Percentiles rank a stretch among this genome's conserved stretches.
phyloP scores from a whole-genome alignment of 2,329 filamentous ascomycete species.

The Ceratocystis diversiconidia region DNA sequence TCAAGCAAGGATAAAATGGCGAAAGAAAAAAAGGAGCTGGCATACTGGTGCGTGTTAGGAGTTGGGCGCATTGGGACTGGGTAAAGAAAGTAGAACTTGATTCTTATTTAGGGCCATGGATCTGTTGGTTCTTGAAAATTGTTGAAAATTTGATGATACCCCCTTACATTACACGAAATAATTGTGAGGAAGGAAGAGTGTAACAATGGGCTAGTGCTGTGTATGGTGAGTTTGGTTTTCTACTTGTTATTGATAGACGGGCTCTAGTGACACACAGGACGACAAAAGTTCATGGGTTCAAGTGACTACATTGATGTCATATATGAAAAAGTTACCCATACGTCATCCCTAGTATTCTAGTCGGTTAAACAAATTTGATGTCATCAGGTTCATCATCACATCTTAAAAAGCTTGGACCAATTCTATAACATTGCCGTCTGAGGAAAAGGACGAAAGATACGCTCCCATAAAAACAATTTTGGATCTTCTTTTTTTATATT shows the following conservation, averaged over 20 bases:
- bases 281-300: slow-evolving; percentile 8
- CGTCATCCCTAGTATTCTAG: slow-evolving; percentile 11
- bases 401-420: slow-evolving; percentile 6
- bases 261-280: too few relatives aligned
- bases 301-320: slow-evolving; percentile 17
- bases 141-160: slow-evolving; percentile 9
- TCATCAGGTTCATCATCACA: slow-evolving; percentile 9
- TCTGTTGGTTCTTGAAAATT: background rate
- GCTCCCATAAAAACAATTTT: slow-evolving; percentile 13
- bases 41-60: slow-evolving; percentile 90
- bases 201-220: too few relatives aligned
- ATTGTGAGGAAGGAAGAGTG: slow-evolving; percentile 5
- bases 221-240: too few relatives aligned
- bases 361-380: slow-evolving; percentile 6
- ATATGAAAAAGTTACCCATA: slow-evolving; percentile 18
- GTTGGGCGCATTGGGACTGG: slow-evolving; percentile 59
- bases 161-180: background rate
- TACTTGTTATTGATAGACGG: too few relatives aligned
- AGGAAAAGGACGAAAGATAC: slow-evolving; percentile 8
- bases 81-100: slow-evolving; percentile 21
- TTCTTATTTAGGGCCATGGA: background rate
- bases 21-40: slow-evolving; percentile 71
- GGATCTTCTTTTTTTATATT: slow-evolving; percentile 11
- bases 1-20: slow-evolving; percentile 42
- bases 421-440: slow-evolving; percentile 7